Evolutionary conservation across 768 basidiomycete species (phyloP), one percentile per base, ranked within the genome.

Genomic region (Agaricus sinodeliciosus): DNA sequence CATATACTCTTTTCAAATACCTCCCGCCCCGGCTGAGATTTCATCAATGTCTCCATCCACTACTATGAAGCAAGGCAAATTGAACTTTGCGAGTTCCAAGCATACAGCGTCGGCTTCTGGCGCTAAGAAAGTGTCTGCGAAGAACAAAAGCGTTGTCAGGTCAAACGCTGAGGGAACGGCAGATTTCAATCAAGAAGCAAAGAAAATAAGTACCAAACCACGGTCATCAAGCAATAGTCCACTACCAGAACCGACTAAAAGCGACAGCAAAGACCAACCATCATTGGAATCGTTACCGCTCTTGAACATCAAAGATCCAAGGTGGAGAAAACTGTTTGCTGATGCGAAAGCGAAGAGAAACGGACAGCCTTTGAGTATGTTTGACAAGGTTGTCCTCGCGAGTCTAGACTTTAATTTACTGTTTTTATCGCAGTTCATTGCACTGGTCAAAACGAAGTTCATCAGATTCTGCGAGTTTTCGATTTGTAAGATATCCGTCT

Each of bases 401-500:
- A 28, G 26, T 45, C 22, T 54, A 13, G 11, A 16, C 37, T 3
- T 22, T 11, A 25, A 48, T 36, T 41, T 34, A 34, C n/a, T 25
- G 18, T 37, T 49, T 50, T 28, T 45, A 42, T 25, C 18, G 0
- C 57, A 92, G 90, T 90, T 31, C 88, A 92, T 64, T 73, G 67
- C 0, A 71, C 84, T 57, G 73, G 71, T 3, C 75, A 87, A 60
- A 81, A 76, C 40, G 80, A 71, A 57, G 73, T 90, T 4, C 77
- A 88, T 55, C 76, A 86, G 42, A 87, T 90, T 45, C 77, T 92
- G 22, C 80, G 85, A 11, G 77, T 82, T n/a, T 91, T 91, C 59
- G 91, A 92, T 62, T 68, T 87, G 84, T 86, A 60, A 55, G 77
- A 22, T 64, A 18, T 49, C 39, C 37, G 6, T 31, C n/a, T 37